Conservation (phyloP, 2,329 filamentous ascomycete genomes). For the Fusarium bactridioides region DNA sequence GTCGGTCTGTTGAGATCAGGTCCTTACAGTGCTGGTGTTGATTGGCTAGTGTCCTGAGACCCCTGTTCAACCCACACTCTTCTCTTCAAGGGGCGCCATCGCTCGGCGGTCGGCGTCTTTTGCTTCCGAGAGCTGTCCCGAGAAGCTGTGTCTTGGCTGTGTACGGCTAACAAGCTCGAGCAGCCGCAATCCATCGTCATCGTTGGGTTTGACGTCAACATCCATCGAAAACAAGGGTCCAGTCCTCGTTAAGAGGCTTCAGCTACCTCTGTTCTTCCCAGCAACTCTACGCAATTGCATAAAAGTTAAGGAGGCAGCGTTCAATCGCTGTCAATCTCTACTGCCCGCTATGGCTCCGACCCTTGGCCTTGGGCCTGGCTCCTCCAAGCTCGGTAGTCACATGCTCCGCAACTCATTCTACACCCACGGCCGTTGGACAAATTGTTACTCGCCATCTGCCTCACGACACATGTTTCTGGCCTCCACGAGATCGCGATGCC, state of each 20-base stretch:
- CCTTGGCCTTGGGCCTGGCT: slow-evolving; percentile 47
- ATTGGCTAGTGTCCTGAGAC: slow-evolving; percentile 18
- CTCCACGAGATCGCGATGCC: slow-evolving; percentile 39
- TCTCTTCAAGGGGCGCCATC: background rate
- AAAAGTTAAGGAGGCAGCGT: slow-evolving; percentile 21
- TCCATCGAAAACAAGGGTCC: slow-evolving; percentile 27
- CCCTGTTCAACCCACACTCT: background rate
- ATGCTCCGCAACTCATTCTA: slow-evolving; percentile 42
- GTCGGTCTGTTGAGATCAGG: background rate
- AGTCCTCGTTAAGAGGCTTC: slow-evolving; percentile 8
- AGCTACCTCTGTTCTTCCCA: slow-evolving; percentile 1
- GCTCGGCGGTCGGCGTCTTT: slow-evolving; percentile 35
- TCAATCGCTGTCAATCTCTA: slow-evolving; percentile 19
- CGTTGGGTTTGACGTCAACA: slow-evolving; percentile 37
- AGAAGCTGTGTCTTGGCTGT: slow-evolving; percentile 27
- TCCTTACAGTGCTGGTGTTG: background rate
- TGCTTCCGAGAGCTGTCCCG: slow-evolving; percentile 24
- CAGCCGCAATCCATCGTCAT: slow-evolving; percentile 39
- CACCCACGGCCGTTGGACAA: slow-evolving; percentile 42
- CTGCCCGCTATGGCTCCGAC: slow-evolving; percentile 44
- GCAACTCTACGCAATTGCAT: background rate
- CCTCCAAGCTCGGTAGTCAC: slow-evolving; percentile 47
- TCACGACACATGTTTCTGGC: slow-evolving; percentile 35
- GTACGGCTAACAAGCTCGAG: slow-evolving; percentile 34
- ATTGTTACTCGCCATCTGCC: slow-evolving; percentile 33